These are phyloP conservation scores for Kwoniella sp. DNA, from an alignment of 768 basidiomycete genomes.

Conservation along the genomic window DNA sequence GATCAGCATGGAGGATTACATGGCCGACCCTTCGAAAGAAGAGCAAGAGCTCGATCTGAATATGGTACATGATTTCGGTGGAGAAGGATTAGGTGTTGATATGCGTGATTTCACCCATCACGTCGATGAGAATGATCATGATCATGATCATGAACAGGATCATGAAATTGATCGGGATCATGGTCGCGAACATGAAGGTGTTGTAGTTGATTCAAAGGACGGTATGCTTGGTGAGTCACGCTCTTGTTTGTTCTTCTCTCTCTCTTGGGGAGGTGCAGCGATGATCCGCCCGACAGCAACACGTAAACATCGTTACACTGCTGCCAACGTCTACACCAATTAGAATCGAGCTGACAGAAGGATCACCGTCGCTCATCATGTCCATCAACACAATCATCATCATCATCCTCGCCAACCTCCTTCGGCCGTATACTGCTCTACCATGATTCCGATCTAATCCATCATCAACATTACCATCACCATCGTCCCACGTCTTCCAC, in stretches of 20 bases:
- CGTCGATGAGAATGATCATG: slow-evolving; percentile 21
- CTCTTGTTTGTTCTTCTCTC: neutral
- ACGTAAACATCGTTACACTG: too few relatives aligned
- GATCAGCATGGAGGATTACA: slow-evolving; percentile 28
- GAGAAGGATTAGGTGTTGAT: slow-evolving; percentile 46
- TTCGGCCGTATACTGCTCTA: neutral
- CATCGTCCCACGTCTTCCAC: too few relatives aligned
- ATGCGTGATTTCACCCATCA: slow-evolving; percentile 47
- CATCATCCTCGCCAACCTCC: neutral
- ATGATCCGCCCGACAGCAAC: neutral
- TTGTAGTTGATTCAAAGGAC: slow-evolving; percentile 25
- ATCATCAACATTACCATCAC: too few relatives aligned
- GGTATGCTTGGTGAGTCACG: slow-evolving; percentile 13
- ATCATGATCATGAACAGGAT: slow-evolving; percentile 2
- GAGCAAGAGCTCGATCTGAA: slow-evolving; percentile 39
- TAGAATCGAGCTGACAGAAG: neutral
- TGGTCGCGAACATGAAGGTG: neutral
- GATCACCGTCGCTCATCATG: neutral
- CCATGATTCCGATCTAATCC: neutral
- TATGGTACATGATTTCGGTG: slow-evolving; percentile 48
- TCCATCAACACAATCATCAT: neutral
- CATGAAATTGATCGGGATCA: neutral
- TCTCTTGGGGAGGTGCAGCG: neutral
- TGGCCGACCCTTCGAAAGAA: slow-evolving; percentile 15
- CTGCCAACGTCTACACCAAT: neutral